Base-by-base conservation (phyloP, 257 asterid species). In the Oldenlandia corymbosa region DNA sequence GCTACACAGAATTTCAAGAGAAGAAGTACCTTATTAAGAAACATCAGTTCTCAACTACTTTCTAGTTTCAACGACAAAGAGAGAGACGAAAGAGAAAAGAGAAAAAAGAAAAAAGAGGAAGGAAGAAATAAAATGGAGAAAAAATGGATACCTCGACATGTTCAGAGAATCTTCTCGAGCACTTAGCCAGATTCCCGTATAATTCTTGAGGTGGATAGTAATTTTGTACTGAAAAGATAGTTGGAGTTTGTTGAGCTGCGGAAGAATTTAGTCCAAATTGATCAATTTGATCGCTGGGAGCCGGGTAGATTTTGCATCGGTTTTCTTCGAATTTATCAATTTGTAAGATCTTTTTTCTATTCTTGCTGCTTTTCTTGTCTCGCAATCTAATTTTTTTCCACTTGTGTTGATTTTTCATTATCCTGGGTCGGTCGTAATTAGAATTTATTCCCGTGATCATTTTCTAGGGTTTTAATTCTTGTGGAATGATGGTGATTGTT, bases 201-300 rank as follows among this genome's bases (percentile, higher is more conserved):
- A 55, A 13, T n/a, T 26, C 17, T 16, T 10, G 42, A 42, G 30
- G 37, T 13, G 55, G 58, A 49, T 36, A 49, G 57, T 16, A 17
- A 51, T 34, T 34, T 26, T 30, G 24, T n/a, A 42, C 28, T 65
- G 42, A 57, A 8, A 20, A 32, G 23, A 20, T 24, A 37, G 61
- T n/a, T 42, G 17, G 57, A 47, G 61, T 72, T 72, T 75, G 48
- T 53, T 72, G 72, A 83, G 81, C 84, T 79, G 72, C 64, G 69
- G 68, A 64, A 51, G 62, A n/a, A 27, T 17, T n/a, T n/a, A 46
- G 49, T 56, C 52, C 68, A 71, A 52, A 67, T 78, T 72, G 70
- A 81, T 72, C 80, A 68, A 58, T 67, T n/a, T 70, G 73, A 58
- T 70, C 68, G 51, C 67, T 56, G 67, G n/a, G 75, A 68, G 69